Conservation (phyloP, 768 basidiomycete genomes). For the Boletus tylopilopsis region DNA sequence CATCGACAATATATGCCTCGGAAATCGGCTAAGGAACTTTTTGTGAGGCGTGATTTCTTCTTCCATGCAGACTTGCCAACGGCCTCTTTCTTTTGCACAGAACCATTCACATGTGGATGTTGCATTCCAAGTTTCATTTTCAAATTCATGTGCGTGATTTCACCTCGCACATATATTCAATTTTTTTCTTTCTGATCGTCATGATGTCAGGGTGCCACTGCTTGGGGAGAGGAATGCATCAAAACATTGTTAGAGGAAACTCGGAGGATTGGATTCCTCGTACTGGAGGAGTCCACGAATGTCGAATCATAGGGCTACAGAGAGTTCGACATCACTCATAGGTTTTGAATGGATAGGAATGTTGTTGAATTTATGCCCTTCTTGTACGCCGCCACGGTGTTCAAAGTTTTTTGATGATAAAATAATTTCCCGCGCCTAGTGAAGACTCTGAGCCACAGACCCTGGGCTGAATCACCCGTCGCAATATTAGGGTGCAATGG, state of each 20-base stretch:
- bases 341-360: too few relatives aligned
- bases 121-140: slow-evolving; percentile 13
- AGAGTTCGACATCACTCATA: too few relatives aligned
- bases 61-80: neutral
- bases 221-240: slow-evolving; percentile 20
- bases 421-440: too few relatives aligned
- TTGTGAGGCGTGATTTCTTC: slow-evolving; percentile 4
- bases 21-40: slow-evolving; percentile 4
- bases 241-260: slow-evolving; percentile 14
- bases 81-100: neutral
- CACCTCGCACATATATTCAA: too few relatives aligned
- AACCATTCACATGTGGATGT: slow-evolving; percentile 16
- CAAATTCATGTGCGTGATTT: slow-evolving; percentile 10
- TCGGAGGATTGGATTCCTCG: slow-evolving; percentile 13
- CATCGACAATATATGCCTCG: slow-evolving; percentile 4
- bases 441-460: too few relatives aligned
- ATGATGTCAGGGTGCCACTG: slow-evolving; percentile 14
- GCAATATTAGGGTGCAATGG: slow-evolving; percentile 12
- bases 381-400: too few relatives aligned
- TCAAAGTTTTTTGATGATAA: too few relatives aligned
- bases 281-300: neutral
- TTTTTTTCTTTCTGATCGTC: neutral
- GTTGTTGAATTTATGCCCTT: too few relatives aligned
- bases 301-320: too few relatives aligned
- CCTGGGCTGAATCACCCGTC: too few relatives aligned